Evolutionary conservation across 257 asterid species (phyloP), one percentile per base, ranked within the genome.

Genomic region (Gentiana macrophylla): DNA sequence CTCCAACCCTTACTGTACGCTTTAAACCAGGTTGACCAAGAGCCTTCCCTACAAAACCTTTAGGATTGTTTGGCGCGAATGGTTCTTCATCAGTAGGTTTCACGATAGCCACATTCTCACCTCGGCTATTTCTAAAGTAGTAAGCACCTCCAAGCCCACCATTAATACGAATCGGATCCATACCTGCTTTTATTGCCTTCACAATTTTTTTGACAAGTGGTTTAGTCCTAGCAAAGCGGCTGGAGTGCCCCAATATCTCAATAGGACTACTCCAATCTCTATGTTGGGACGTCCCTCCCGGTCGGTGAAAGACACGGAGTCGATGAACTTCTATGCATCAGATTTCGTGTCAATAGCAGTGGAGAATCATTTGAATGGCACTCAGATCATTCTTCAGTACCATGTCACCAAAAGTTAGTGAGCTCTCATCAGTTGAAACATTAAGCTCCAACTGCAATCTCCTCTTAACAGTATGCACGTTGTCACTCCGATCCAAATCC

Each of bases 1-100:
- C 98, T 1, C 98, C 98, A 44, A 90, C 96, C 63, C 98, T 66
- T n/a, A 91, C 96, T 0, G 95, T 79, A 13, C 94, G 87, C 60
- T 91, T 91, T 3, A 91, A 61, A 55, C 98, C 98, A 0, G 96
- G 98, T 58, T 83, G 95, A 12, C 98, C 98, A 52, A 91, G 95
- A 70, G 90, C 86, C 61, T 87, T 91, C 35, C 98, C 98, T 37
- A 87, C 84, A 73, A 91, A 91, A 37, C 98, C 98, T 77, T 91
- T 91, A 0, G 98, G 98, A 56, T 91, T 91, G 65, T 91, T 87
- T 0, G 98, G 98, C 9, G 98, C 98, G 64, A 80, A 91, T 1
- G 98, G 98, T 41, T 91, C 98, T 67, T 91, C 98, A 49, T 91
- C 98, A 1, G 95, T 91, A 41, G 98, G 98, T 84, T 91, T 91